Percentiles rank a stretch among this genome's conserved stretches.
Evolutionary conservation across 768 basidiomycete species (phyloP).

Genomic region (Astraeus odoratus): DNA sequence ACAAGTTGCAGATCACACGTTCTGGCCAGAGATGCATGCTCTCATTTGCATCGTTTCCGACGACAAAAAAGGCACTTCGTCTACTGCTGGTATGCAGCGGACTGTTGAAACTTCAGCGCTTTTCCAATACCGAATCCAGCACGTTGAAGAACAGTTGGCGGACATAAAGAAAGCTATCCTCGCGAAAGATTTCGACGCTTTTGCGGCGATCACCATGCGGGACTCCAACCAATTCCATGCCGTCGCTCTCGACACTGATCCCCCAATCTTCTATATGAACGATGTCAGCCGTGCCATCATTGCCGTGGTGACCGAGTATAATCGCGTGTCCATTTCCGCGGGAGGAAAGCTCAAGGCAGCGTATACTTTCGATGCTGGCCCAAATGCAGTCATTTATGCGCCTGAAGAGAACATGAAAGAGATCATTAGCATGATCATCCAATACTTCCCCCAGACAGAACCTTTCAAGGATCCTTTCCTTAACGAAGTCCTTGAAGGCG

Average conservation of each 20-base stretch:
- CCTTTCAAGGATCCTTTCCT: slow-evolving; percentile 70
- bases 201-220: slow-evolving; percentile 90
- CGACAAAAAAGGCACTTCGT: slow-evolving; percentile 93
- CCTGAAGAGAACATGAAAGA: slow-evolving; percentile 67
- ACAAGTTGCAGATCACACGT: slow-evolving; percentile 72
- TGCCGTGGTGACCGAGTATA: slow-evolving; percentile 84
- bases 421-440: slow-evolving; percentile 67
- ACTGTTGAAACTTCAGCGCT: slow-evolving; percentile 89
- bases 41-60: slow-evolving; percentile 96
- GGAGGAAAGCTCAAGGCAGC: slow-evolving; percentile 71
- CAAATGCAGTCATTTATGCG: slow-evolving; percentile 97
- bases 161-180: slow-evolving; percentile 76
- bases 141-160: slow-evolving; percentile 81
- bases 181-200: slow-evolving; percentile 75
- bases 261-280: slow-evolving; percentile 99
- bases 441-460: slow-evolving; percentile 83
- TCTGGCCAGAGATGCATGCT: slow-evolving; percentile 96
- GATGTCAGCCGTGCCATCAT: slow-evolving; percentile 95
- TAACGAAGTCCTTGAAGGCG: slow-evolving; percentile 33
- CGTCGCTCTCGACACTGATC: slow-evolving; percentile 91
- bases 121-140: slow-evolving; percentile 79
- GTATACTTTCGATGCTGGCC: slow-evolving; percentile 99
- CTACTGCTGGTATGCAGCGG: slow-evolving; percentile 95
- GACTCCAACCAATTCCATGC: slow-evolving; percentile 99
- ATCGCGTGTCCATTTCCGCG: slow-evolving; percentile 61